phyloP scores from a whole-genome alignment of 495 filamentous ascomycete genomes.

The Aspergillus baeticus region DNA sequence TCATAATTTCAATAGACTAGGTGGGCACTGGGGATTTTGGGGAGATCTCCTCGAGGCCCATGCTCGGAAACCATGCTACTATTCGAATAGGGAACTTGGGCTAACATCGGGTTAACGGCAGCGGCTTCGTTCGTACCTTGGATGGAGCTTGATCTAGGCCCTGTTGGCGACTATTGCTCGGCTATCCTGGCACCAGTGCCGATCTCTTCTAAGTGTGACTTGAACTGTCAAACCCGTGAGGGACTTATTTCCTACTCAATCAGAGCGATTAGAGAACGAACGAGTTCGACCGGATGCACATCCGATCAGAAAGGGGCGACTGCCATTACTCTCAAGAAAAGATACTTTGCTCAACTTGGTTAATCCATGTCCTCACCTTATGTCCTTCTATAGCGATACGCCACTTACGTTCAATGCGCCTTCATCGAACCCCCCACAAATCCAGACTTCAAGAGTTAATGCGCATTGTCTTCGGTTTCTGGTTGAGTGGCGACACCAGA shows the following conservation, averaged over 20 bases:
- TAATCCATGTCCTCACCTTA: not conserved
- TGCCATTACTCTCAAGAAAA: too few relatives aligned
- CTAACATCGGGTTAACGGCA: not conserved
- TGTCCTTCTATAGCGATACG: not conserved
- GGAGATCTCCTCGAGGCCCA: too few relatives aligned
- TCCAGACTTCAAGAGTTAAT: not conserved
- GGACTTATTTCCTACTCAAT: not conserved
- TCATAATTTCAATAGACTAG: not conserved
- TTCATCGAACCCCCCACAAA: not conserved
- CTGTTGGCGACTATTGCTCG: constrained; percentile 4
- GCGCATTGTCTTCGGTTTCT: not conserved
- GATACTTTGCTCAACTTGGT: too few relatives aligned
- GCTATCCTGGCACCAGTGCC: not conserved
- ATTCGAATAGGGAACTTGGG: too few relatives aligned
- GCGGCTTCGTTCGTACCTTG: constrained; percentile 2
- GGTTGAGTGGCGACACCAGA: not conserved
- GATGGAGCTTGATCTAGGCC: not conserved
- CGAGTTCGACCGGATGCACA: not conserved
- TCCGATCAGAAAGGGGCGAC: too few relatives aligned
- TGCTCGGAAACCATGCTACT: not conserved
- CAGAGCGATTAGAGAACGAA: not conserved
- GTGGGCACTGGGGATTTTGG: not conserved
- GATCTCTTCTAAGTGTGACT: constrained; percentile 1
- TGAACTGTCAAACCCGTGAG: not conserved
- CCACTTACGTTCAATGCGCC: not conserved